Percentiles rank a stretch among this genome's conserved stretches.
phyloP scores from a whole-genome alignment of 2,329 filamentous ascomycete species.

The Helicocarpus griseus region DNA sequence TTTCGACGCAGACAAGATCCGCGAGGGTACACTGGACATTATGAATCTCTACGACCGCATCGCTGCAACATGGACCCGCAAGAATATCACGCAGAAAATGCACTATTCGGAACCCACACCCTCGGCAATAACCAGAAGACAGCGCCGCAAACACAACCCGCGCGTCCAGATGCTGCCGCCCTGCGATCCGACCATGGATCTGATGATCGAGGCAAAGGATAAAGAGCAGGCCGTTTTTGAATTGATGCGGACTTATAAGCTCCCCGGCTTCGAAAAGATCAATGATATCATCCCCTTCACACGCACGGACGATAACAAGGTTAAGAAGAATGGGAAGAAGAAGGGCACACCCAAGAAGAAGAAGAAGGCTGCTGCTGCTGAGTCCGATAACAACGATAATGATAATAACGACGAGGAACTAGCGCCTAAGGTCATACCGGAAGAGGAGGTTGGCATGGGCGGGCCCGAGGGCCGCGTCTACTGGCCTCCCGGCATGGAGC shows the following conservation, averaged over 20 bases:
- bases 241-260: conserved; percentile 76
- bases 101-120: conserved; percentile 81
- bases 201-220: conserved; percentile 99
- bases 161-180: conserved; percentile 73
- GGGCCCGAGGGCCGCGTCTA: conserved; percentile 74
- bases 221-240: conserved; percentile 96
- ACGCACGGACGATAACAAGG: conserved; percentile 63
- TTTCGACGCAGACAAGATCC: conserved; percentile 61
- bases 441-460: conserved; percentile 75
- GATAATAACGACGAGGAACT: conserved; percentile 28
- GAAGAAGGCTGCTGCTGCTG: conserved; percentile 29
- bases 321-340: conserved; percentile 40
- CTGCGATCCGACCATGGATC: conserved; percentile 71
- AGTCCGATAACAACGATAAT: background rate
- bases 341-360: conserved; percentile 37
- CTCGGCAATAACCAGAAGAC: conserved; percentile 64
- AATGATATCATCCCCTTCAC: conserved; percentile 70
- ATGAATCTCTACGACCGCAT: conserved; percentile 67
- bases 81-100: conserved; percentile 88
- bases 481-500: conserved; percentile 83
- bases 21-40: conserved; percentile 80
- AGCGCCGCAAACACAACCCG: conserved; percentile 76
- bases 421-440: conserved; percentile 43
- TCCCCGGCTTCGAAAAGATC: conserved; percentile 68
- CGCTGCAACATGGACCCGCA: conserved; percentile 70